Base-by-base conservation (phyloP, 176 grass and related monocot genomes). In the Avena sativa region DNA sequence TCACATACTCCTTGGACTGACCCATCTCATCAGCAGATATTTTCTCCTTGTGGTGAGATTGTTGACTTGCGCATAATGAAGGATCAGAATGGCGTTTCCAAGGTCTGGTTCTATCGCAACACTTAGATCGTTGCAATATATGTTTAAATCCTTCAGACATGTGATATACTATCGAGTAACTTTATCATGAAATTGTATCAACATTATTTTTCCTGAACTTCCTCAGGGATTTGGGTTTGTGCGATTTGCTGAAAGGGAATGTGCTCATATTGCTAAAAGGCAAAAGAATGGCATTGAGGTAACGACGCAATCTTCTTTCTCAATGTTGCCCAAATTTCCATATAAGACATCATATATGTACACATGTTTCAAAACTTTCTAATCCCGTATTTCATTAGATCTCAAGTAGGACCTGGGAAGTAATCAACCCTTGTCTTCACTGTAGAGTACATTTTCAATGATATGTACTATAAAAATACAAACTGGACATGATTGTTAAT, bases 141-240 rank as follows among this genome's bases (percentile, higher is more conserved):
- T 94, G 36, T 11, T 81, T 67, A 12, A 55, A 36, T 74, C 11
- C 79, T 79, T 64, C 43, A 26, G 17, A 44, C 12, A 15, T 74
- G 2, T 4, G 1, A 16, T 12, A 19, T 64, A 78, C 19, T 20
- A 19, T 23, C 32, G 12, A 8, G 4, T 14, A 44, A 9, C 20
- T 82, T 68, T 70, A 40, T 52, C 8, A 59, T 26, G 66, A 70
- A 73, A 48, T 55, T 30, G 64, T 50, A 53, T 74, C 20, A 67
- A 12, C 40, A 16, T 40, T 81, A 79, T 70, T 26, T 52, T 87
- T 72, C 76, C 11, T 53, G n/a, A 87, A 75, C 53, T 79, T 50
- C 86, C 56, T 83, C 78, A 97, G 95, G 95, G 95, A 85, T 97
- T 89, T 86, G 93, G 92, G 55, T 97, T 97, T 78, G 95, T 97